Evolutionary conservation across 768 basidiomycete genomes (phyloP).

Genomic region (Tremella mesenterica): DNA sequence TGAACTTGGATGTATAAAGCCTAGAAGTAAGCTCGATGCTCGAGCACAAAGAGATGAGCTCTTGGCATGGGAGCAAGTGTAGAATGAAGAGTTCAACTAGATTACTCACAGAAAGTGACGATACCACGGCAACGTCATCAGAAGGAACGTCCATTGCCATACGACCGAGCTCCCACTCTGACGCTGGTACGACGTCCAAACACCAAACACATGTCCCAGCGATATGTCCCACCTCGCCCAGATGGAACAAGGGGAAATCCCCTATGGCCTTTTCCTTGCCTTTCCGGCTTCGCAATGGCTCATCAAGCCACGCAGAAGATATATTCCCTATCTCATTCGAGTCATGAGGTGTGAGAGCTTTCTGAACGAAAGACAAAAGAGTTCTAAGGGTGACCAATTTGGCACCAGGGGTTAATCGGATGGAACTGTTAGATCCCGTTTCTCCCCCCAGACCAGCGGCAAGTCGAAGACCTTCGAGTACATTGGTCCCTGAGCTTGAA

Average conservation of each 20-base stretch:
- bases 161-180: conserved; percentile 27
- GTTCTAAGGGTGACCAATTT: conserved; percentile 35
- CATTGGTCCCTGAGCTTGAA: conserved; percentile 24
- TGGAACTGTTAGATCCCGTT: conserved; percentile 27
- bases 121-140: background rate
- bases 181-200: conserved; percentile 1
- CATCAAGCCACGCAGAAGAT: conserved; percentile 19
- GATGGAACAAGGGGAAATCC: conserved; percentile 4
- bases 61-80: background rate
- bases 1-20: conserved; percentile 63
- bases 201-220: conserved; percentile 5
- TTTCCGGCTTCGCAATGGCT: background rate
- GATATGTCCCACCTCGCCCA: conserved; percentile 4
- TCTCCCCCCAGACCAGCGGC: conserved; percentile 39
- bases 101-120: conserved; percentile 26
- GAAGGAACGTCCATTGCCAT: conserved; percentile 8
- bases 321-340: conserved; percentile 3
- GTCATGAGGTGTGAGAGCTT: conserved; percentile 3
- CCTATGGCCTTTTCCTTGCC: conserved; percentile 5
- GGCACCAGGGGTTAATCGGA: conserved; percentile 22
- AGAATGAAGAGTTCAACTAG: background rate
- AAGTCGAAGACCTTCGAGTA: conserved; percentile 40
- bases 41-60: too few relatives aligned
- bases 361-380: conserved; percentile 27
- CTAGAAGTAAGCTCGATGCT: conserved; percentile 18